Evolutionary conservation across 2,329 filamentous ascomycete genomes (phyloP).

Genomic region (Beauveria scarabaeidicola): DNA sequence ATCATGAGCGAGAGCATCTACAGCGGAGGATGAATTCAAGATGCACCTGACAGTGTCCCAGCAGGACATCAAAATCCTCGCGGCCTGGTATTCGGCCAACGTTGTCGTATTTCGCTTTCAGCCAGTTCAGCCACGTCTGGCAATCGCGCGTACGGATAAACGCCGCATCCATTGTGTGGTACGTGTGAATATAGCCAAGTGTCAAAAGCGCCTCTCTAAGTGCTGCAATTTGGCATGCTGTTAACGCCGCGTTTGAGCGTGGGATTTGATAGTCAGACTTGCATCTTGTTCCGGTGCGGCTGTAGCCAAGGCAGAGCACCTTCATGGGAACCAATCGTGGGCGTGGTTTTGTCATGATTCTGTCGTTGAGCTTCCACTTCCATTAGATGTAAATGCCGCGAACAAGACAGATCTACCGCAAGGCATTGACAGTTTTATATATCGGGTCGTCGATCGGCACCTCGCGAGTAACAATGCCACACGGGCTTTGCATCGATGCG

Average conservation of each 20-base stretch:
- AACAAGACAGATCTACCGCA: background rate
- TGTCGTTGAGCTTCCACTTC: background rate
- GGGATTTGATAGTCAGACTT: background rate
- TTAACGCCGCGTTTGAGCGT: background rate
- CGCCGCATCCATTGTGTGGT: conserved; percentile 6
- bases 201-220: conserved; percentile 3
- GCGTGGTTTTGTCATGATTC: background rate
- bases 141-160: conserved; percentile 3
- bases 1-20: background rate
- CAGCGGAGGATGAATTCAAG: background rate
- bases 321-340: conserved; percentile 2
- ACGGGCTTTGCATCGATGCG: background rate
- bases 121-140: background rate
- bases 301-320: conserved; percentile 9
- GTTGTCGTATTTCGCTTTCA: conserved; percentile 2
- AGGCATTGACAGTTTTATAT: background rate
- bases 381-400: background rate
- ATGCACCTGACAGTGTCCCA: conserved; percentile 3
- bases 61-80: background rate
- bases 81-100: conserved; percentile 7
- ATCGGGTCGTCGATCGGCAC: background rate
- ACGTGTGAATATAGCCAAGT: conserved; percentile 1
- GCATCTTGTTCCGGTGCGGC: conserved; percentile 8
- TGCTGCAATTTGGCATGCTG: background rate
- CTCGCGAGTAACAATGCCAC: background rate